Base-by-base conservation (phyloP, 345 rosid species). In the Eucalyptus marginata region DNA sequence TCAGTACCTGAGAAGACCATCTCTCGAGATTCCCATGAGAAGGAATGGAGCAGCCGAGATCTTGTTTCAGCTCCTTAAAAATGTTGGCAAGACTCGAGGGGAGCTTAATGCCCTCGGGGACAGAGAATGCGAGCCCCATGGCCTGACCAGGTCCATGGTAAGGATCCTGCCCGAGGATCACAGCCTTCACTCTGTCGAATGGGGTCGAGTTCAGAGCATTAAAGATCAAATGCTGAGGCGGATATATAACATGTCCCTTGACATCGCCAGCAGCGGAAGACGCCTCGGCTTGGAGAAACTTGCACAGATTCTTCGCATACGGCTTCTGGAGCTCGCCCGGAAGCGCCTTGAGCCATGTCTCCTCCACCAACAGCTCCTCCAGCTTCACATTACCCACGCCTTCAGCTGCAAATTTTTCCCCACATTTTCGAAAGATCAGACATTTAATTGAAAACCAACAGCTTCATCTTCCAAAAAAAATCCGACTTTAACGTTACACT, bases 101-200 rank as follows among this genome's bases (percentile, higher is more conserved):
- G 76, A 92, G 83, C 93, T 95, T 97, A 71, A 95, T 91, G 52
- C 97, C 98, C 56, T 94, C 92, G 17, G 99, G 99, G 49, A 96
- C 99, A 62, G 99, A 97, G 93, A 98, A 98, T 15, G 99, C 92
- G 31, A 98, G 97, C 20, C 99, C 99, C 99, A 98, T 97, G 80
- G 99, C 99, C 90, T 98, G 99, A 90, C 97, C 96, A 81, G 97
- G 96, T 88, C 98, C 99, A 88, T 97, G 99, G 89, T 98, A 98
- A 91, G 99, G 99, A 90, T 98, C 99, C 96, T 97, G 99, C 80
- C 99, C 99, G 25, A 97, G 93, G 49, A 98, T 97, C 20, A 97
- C 98, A 43, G 94, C 97, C 90, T 98, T 98, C 54, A 98, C 95
- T 33, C 92, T 91, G 52, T 97, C 93, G 89, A 98, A 95, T 2